phyloP scores from a whole-genome alignment of 148 eudicot species.

The Vaccinium darrowii region DNA sequence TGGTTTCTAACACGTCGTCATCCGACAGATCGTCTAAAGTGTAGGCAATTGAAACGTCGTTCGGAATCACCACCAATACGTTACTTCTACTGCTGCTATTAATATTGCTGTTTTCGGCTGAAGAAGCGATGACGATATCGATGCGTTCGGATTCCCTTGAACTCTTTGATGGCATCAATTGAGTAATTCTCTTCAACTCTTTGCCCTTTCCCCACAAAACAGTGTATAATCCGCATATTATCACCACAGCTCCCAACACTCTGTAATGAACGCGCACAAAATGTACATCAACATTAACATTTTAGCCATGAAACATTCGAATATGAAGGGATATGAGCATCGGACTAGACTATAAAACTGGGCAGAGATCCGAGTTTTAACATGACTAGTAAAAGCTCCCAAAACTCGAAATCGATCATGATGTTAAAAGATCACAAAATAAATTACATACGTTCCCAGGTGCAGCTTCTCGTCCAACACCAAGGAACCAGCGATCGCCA shows the following conservation, averaged over 20 bases:
- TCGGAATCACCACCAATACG: background rate
- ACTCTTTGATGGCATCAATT: slow-evolving; percentile 18
- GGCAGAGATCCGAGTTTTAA: background rate
- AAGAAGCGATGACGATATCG: slow-evolving; percentile 11
- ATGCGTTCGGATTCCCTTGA: slow-evolving; percentile 1
- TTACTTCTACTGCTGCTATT: slow-evolving; percentile 1
- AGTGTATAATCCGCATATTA: slow-evolving; percentile 21
- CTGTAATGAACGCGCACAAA: background rate
- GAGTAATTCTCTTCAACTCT: slow-evolving; percentile 18
- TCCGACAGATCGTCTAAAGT: background rate
- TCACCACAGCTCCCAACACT: slow-evolving; percentile 23
- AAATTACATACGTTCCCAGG: slow-evolving; percentile 51
- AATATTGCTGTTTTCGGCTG: background rate
- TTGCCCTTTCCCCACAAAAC: slow-evolving; percentile 27
- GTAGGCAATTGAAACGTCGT: background rate
- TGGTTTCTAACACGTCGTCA: background rate
- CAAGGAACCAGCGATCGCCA: slow-evolving; percentile 51
- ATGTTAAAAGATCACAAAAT: background rate
- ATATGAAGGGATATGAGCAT: too few species aligned
- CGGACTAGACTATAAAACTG: too few species aligned
- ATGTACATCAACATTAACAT: too few species aligned
- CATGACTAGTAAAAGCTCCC: too few species aligned
- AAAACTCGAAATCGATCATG: background rate
- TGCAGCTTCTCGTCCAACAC: slow-evolving; percentile 54
- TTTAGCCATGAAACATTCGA: too few species aligned